Evolutionary conservation across 176 grass and related monocot species (phyloP).

Genomic region (Areca catechu): DNA sequence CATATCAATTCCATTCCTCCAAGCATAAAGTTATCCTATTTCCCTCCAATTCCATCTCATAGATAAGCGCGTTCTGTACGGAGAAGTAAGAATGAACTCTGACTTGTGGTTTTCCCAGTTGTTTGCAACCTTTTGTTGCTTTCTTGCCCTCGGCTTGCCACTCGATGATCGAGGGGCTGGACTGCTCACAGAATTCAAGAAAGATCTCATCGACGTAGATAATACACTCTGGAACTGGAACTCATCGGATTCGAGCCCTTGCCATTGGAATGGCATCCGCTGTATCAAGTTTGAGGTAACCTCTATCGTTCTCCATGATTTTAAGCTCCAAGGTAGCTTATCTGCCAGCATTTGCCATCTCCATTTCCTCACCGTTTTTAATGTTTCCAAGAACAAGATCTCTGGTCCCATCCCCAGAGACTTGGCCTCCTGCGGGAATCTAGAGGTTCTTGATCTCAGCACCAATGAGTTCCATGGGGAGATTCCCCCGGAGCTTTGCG

Average conservation of each 20-base stretch:
- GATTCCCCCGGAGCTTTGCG: conserved; percentile 49
- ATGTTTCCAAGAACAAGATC: conserved; percentile 73
- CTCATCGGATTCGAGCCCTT: conserved; percentile 29
- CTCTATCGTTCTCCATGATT: conserved; percentile 41
- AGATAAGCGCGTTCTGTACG: no score
- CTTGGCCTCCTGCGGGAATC: conserved; percentile 35
- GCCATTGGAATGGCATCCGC: conserved; percentile 68
- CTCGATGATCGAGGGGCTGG: not conserved
- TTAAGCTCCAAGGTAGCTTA: conserved; percentile 54
- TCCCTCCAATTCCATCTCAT: no score
- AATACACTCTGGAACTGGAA: conserved; percentile 51
- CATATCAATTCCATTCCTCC: no score
- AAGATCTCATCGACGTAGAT: conserved; percentile 40
- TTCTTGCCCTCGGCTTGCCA: not conserved
- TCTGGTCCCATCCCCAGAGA: conserved; percentile 37
- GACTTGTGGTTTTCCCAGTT: not conserved
- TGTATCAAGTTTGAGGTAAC: conserved; percentile 53
- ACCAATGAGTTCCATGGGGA: conserved; percentile 57
- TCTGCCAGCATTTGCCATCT: conserved; percentile 54
- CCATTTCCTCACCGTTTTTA: conserved; percentile 44
- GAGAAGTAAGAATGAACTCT: no score
- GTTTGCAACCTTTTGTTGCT: conserved; percentile 10
- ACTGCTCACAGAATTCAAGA: conserved; percentile 52
- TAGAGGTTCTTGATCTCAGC: conserved; percentile 87
- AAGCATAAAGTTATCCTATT: no score